Evolutionary conservation across 768 basidiomycete species (phyloP).

Genomic region (Kwoniella sp.): DNA sequence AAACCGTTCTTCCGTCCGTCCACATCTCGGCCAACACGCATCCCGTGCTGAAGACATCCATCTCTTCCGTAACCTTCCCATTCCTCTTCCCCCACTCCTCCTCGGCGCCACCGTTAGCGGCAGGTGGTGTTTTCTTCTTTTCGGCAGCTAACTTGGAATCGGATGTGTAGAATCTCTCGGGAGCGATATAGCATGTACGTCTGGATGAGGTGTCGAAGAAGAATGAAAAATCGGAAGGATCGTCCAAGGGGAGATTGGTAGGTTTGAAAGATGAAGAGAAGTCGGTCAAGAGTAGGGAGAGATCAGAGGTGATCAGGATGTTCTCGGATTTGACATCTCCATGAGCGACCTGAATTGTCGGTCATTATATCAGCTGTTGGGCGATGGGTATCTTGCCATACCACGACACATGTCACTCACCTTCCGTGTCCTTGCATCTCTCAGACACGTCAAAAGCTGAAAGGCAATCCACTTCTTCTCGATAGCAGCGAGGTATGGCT

Average conservation of each 20-base stretch:
- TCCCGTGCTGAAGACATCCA: slow-evolving; percentile 95
- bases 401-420: slow-evolving; percentile 45
- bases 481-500: slow-evolving; percentile 84
- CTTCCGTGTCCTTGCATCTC: slow-evolving; percentile 75
- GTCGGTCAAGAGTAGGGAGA: slow-evolving; percentile 92
- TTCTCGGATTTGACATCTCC: slow-evolving; percentile 99
- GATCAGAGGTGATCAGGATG: slow-evolving; percentile 92
- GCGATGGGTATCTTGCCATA: background rate
- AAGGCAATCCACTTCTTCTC: slow-evolving; percentile 99
- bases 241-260: slow-evolving; percentile 89
- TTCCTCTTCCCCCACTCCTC: slow-evolving; percentile 65
- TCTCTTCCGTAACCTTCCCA: slow-evolving; percentile 83
- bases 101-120: slow-evolving; percentile 58
- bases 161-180: slow-evolving; percentile 88
- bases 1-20: slow-evolving; percentile 87
- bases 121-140: slow-evolving; percentile 60
- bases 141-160: slow-evolving; percentile 72
- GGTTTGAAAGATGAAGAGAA: slow-evolving; percentile 91
- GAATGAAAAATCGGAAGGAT: slow-evolving; percentile 96
- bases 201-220: slow-evolving; percentile 95
- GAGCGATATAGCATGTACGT: slow-evolving; percentile 92
- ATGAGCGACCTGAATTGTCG: slow-evolving; percentile 75
- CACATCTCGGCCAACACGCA: slow-evolving; percentile 96
- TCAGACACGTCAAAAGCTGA: slow-evolving; percentile 81
- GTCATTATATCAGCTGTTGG: background rate